Evolutionary conservation across 805 yeast genomes (phyloP), one percentile per base, ranked within the genome.

Genomic region (Suhomyces xylopsoci): DNA sequence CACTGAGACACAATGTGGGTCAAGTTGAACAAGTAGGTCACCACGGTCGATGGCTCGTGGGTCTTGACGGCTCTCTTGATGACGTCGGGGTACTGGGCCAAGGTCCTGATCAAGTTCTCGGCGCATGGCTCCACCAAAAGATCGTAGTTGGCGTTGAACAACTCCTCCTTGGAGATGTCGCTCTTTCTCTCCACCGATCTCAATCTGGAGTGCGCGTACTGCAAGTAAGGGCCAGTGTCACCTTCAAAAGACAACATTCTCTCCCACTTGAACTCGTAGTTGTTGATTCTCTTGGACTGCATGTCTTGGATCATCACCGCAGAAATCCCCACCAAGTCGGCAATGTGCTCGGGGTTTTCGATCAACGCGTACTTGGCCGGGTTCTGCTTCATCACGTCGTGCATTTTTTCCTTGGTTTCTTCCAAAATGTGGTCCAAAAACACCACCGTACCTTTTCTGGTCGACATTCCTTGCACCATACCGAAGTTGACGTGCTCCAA

Each of bases 241-340:
- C 99, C 99, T 79, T 94, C 99, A 60, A 94, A 92, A 3, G 98
- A 90, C 45, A 88, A 81, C 97, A 94, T 94, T 78, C 99, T 88
- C 64, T 89, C 90, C 99, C 99, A 94, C 73, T 90, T 89, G 76
- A 94, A 94, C 64, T 86, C 90, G 77, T 94, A 94, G 77, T 94
- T 93, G 79, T 93, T 91, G 73, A 93, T 82, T 73, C 99, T 87
- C 78, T 94, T 94, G 55, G 96, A 85, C 74, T 90, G 96, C 98
- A 94, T 92, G 73, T 94, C 99, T 80, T 94, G 99, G 65, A 94
- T 89, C 97, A 94, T 92, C 55, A 94, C 96, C 5, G 99, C 99
- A 28, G 97, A 87, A 53, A 94, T 88, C 69, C 99, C 99, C 55
- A 94, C 85, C 63, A 90, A 80, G 71, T 94, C 98, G 54, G 99